These are phyloP conservation scores for Diplodia corticola DNA, from an alignment of 2,329 filamentous ascomycete species.

Conservation along the genomic window DNA sequence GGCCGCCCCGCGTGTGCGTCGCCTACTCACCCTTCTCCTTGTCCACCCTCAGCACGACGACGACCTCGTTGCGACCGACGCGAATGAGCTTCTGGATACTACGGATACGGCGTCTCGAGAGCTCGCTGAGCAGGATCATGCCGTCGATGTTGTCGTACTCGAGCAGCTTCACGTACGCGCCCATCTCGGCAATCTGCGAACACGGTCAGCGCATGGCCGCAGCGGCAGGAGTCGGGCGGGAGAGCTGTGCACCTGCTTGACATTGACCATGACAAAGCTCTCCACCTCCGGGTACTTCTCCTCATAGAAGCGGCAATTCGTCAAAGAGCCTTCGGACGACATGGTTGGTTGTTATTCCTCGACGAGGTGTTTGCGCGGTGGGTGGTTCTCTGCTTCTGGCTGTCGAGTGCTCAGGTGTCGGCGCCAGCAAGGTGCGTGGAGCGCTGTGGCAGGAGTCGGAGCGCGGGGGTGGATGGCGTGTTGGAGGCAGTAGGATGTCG, in stretches of 20 bases:
- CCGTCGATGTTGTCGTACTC: slow-evolving; percentile 99
- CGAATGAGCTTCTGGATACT: slow-evolving; percentile 99
- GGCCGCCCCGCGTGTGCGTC: background rate
- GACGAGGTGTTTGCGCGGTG: background rate
- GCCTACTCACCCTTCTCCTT: slow-evolving; percentile 83
- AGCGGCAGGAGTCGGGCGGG: slow-evolving; percentile 16
- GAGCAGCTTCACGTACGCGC: slow-evolving; percentile 97
- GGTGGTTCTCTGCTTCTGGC: background rate
- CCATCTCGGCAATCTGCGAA: slow-evolving; percentile 93
- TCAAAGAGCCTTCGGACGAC: slow-evolving; percentile 65
- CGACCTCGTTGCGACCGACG: slow-evolving; percentile 96
- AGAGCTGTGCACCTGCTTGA: slow-evolving; percentile 72
- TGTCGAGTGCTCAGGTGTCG: no score
- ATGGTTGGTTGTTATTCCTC: slow-evolving; percentile 54
- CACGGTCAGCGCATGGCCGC: background rate
- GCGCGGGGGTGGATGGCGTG: background rate
- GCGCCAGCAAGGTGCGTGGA: background rate
- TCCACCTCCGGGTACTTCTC: slow-evolving; percentile 98
- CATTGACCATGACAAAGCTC: slow-evolving; percentile 99
- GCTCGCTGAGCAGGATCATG: slow-evolving; percentile 98
- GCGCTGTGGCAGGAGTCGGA: background rate
- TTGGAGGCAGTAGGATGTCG: slow-evolving; percentile 17
- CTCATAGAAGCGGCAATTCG: slow-evolving; percentile 96
- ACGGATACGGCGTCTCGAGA: slow-evolving; percentile 96
- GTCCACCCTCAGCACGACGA: slow-evolving; percentile 97